phyloP scores from a whole-genome alignment of 805 yeast species.

The Priceomyces medius region DNA sequence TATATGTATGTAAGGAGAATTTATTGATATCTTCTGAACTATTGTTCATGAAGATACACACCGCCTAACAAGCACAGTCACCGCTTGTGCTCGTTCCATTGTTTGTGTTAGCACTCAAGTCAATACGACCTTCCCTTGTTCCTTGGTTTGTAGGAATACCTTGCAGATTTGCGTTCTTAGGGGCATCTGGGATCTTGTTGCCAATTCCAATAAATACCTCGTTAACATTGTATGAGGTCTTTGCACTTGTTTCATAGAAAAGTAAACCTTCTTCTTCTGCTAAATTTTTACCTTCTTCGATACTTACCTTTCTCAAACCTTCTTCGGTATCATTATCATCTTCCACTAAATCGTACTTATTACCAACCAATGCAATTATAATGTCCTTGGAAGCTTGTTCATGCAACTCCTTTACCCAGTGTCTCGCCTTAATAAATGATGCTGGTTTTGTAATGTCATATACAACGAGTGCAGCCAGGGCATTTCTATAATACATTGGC shows the following conservation, averaged over 20 bases:
- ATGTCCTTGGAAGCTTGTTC: slow-evolving; percentile 94
- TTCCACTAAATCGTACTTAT: slow-evolving; percentile 79
- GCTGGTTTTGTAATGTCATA: slow-evolving; percentile 95
- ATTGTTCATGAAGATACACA: too few species aligned
- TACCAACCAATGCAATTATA: slow-evolving; percentile 90
- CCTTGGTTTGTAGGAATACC: slow-evolving; percentile 11
- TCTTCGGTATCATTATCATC: slow-evolving; percentile 50
- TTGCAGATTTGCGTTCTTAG: slow-evolving; percentile 9
- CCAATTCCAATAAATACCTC: slow-evolving; percentile 92
- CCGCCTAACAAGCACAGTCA: slow-evolving; percentile 22
- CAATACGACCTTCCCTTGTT: slow-evolving; percentile 33
- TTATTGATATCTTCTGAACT: neutral
- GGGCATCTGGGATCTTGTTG: slow-evolving; percentile 65
- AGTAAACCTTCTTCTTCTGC: slow-evolving; percentile 90
- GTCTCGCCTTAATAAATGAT: slow-evolving; percentile 92
- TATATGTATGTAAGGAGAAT: neutral
- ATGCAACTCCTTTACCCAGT: slow-evolving; percentile 95
- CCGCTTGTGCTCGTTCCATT: slow-evolving; percentile 10
- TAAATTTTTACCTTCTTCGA: slow-evolving; percentile 80
- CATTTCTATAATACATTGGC: slow-evolving; percentile 96
- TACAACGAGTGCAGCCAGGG: slow-evolving; percentile 94
- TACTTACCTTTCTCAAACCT: slow-evolving; percentile 69
- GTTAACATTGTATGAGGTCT: slow-evolving; percentile 82
- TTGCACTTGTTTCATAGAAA: slow-evolving; percentile 94
- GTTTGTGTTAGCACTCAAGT: slow-evolving; percentile 23